A percentile compares a stretch with the other conserved stretches of the same genome.
Evolutionary conservation across 257 asterid genomes (phyloP).

Genomic region (Catharanthus roseus): DNA sequence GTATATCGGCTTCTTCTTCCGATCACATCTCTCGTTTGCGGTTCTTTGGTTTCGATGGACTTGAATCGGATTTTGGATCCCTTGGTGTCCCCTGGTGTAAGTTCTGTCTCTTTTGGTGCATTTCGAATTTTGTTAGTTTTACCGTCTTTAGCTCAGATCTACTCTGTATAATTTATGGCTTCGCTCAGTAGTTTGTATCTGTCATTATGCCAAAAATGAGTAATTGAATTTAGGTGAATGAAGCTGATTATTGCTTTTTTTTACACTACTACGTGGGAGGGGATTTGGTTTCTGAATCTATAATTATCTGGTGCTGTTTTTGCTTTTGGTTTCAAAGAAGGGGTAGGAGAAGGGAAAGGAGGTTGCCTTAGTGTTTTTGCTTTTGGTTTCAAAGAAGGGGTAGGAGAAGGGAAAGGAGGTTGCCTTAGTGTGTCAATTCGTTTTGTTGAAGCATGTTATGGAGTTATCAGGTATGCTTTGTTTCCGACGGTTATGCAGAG

Average conservation of each 20-base stretch:
- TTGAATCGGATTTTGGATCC: slow-evolving; percentile 85
- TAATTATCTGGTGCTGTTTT: background rate
- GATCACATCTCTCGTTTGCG: slow-evolving; percentile 70
- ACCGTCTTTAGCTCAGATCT: slow-evolving; percentile 6
- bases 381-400: no score
- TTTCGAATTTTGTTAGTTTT: background rate
- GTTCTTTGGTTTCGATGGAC: slow-evolving; percentile 71
- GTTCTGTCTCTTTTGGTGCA: slow-evolving; percentile 12
- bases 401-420: background rate
- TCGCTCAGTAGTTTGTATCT: background rate
- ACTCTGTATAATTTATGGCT: background rate
- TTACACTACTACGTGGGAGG: background rate
- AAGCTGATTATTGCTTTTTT: background rate
- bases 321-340: no score
- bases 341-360: background rate
- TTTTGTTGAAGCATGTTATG: background rate
- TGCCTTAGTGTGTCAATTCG: background rate
- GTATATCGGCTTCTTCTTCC: slow-evolving; percentile 68
- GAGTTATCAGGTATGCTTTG: background rate
- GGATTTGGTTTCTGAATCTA: background rate
- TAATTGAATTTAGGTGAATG: background rate
- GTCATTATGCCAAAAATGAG: background rate
- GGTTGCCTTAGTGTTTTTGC: background rate
- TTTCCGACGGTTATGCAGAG: background rate
- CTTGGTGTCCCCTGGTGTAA: slow-evolving; percentile 99